Evolutionary conservation across 305 asterid genomes (phyloP), one percentile per base, ranked within the genome.

Genomic region (Salvia sclarea): DNA sequence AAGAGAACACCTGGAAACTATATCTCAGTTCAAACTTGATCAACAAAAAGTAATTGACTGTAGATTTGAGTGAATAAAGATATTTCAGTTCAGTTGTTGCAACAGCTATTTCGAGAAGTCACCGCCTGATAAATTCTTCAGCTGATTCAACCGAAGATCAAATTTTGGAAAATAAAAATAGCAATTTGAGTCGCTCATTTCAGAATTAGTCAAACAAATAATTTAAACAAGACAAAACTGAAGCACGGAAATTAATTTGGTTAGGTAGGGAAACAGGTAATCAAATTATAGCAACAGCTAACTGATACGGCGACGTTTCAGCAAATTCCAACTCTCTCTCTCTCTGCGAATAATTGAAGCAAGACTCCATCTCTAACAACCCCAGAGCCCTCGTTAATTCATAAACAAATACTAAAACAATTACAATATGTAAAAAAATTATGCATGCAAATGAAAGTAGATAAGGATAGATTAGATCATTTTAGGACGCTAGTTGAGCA

Each of bases 221-320:
- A 45, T 1, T 13, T 8, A n/a, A 41, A 17, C 8, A 47, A 25
- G 18, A 66, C 14, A 35, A 53, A 40, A 45, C 13, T 4, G 6
- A 14, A 41, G 48, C 12, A 9, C 28, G 24, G 38, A n/a, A 11
- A 33, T 11, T 33, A 21, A 48, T 50, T 13, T 8, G 10, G 63
- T 56, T 37, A 66, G 63, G 54, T 54, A 4, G 54, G 31, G 43
- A 10, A 67, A 24, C 53, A 60, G 41, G 61, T 64, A 55, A 75
- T 49, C 48, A 58, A 70, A 61, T 64, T 22, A 59, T 58, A 64
- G 44, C 50, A 49, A 68, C 78, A 73, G 47, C 56, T 28, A 73
- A 41, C 30, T 20, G 48, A 64, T 59, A 68, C 54, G 80, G 53
- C 83, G 60, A 75, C 81, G 77, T 82, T 65, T 60, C 61, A 76